Percentiles rank a stretch among this genome's conserved stretches.
These are phyloP conservation scores for Lojkania enalia DNA, from an alignment of 2,329 filamentous ascomycete genomes.

Conservation along the genomic window DNA sequence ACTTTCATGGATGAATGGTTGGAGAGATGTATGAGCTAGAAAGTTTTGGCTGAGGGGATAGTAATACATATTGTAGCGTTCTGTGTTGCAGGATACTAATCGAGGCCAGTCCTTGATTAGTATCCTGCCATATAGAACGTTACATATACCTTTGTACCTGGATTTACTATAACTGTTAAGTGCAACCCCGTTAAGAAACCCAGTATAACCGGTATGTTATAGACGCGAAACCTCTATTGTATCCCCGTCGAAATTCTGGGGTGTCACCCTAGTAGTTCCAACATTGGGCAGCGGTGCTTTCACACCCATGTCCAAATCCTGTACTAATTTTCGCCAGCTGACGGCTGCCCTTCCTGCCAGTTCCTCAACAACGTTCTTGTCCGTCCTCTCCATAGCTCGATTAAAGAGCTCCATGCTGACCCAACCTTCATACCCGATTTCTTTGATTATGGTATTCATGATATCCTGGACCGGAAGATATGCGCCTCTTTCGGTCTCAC, in stretches of 20 bases:
- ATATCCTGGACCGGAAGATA: constrained; percentile 70
- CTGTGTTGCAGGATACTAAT: no score
- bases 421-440: constrained; percentile 69
- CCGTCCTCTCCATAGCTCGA: constrained; percentile 58
- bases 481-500: constrained; percentile 62
- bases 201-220: no score
- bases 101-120: no score
- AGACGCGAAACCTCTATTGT: constrained; percentile 3
- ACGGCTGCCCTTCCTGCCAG: constrained; percentile 57
- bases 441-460: constrained; percentile 63
- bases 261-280: neutral
- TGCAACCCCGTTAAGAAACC: no score
- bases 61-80: no score
- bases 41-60: no score
- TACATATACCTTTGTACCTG: no score
- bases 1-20: no score
- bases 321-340: constrained; percentile 56
- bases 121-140: no score
- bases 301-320: constrained; percentile 38
- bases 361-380: constrained; percentile 57
- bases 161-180: no score
- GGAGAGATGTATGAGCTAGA: no score
- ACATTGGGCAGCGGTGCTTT: constrained; percentile 2
- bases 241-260: neutral
- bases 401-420: constrained; percentile 74